Percentiles rank a stretch among this genome's conserved stretches.
Evolutionary conservation across 2,329 filamentous ascomycete genomes (phyloP).

Genomic region (Colletotrichum cordylinicola): DNA sequence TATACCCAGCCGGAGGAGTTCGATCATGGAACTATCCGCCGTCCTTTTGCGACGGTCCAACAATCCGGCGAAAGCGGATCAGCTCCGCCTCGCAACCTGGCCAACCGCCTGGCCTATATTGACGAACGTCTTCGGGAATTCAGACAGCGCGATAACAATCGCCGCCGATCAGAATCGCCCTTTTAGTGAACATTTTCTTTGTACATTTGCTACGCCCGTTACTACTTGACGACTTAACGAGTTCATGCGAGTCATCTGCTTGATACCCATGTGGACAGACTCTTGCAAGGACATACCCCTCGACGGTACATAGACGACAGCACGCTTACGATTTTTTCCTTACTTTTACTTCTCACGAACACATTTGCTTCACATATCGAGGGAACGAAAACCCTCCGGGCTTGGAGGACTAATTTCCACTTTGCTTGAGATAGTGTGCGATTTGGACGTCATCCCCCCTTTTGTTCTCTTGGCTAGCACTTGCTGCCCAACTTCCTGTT

Average conservation of each 20-base stretch:
- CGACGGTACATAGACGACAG: slow-evolving; percentile 22
- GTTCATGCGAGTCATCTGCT: slow-evolving; percentile 18
- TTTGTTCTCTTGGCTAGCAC: not conserved
- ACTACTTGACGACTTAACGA: slow-evolving; percentile 20
- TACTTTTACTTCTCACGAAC: slow-evolving; percentile 10
- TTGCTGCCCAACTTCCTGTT: slow-evolving; percentile 1
- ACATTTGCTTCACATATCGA: slow-evolving; percentile 23
- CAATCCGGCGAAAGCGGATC: slow-evolving; percentile 43
- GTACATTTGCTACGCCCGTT: slow-evolving; percentile 25
- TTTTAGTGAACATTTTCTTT: slow-evolving; percentile 37
- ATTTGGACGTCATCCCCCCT: not conserved
- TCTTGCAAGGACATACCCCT: slow-evolving; percentile 15
- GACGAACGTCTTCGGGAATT: slow-evolving; percentile 63
- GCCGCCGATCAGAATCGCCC: slow-evolving; percentile 56
- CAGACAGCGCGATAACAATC: slow-evolving; percentile 46
- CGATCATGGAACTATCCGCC: slow-evolving; percentile 48
- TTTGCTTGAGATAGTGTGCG: slow-evolving; percentile 9
- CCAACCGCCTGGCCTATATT: slow-evolving; percentile 61
- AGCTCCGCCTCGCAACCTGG: slow-evolving; percentile 49
- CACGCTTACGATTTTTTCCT: slow-evolving; percentile 15
- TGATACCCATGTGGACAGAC: slow-evolving; percentile 12
- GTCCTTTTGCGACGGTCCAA: slow-evolving; percentile 64
- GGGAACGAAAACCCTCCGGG: not conserved
- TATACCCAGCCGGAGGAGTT: slow-evolving; percentile 52
- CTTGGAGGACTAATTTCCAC: slow-evolving; percentile 16